Percentiles rank a stretch among this genome's conserved stretches.
Conservation (phyloP, 2,329 filamentous ascomycete genomes). For the Fusarium multiceps region DNA sequence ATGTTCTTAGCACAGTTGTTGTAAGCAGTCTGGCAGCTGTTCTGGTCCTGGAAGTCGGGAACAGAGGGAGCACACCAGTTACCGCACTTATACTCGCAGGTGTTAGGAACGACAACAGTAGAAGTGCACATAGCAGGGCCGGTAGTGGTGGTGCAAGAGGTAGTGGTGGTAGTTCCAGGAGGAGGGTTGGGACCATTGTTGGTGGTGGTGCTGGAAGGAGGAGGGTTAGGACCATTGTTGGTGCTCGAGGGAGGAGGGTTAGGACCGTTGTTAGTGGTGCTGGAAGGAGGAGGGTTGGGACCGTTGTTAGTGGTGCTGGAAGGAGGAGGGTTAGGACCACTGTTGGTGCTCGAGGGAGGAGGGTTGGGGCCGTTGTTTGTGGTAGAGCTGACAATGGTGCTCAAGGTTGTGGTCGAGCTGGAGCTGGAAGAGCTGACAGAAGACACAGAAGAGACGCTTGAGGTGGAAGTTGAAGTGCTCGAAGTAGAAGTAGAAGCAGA, state of each 20-base stretch:
- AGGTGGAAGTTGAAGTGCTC: conserved; percentile 16
- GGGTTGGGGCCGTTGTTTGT: conserved; percentile 4
- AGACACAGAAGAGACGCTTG: conserved; percentile 42
- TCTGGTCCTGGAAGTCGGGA: conserved; percentile 59
- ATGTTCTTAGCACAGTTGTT: conserved; percentile 61
- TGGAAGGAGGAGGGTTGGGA: conserved; percentile 9
- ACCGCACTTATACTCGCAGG: conserved; percentile 66
- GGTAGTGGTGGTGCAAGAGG: conserved; percentile 50
- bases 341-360: background rate
- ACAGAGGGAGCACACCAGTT: conserved; percentile 64
- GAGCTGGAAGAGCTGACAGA: conserved; percentile 16
- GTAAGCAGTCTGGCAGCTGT: conserved; percentile 56
- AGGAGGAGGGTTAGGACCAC: conserved; percentile 5
- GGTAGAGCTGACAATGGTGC: background rate
- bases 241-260: background rate
- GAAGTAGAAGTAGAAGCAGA: conserved; percentile 9
- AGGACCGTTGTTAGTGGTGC: conserved; percentile 5
- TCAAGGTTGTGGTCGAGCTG: conserved; percentile 10
- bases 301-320: conserved; percentile 35
- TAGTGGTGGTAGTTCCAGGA: conserved; percentile 24
- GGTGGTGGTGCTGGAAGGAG: background rate
- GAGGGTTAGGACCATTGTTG: conserved; percentile 1
- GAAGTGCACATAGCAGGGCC: conserved; percentile 60
- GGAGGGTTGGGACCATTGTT: background rate
- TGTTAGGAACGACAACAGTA: conserved; percentile 57